A percentile compares a stretch with the other conserved stretches of the same genome.
Evolutionary conservation across 225 moss, liverwort and hornwort genomes (phyloP).

Genomic region (Lunularia cruciata): DNA sequence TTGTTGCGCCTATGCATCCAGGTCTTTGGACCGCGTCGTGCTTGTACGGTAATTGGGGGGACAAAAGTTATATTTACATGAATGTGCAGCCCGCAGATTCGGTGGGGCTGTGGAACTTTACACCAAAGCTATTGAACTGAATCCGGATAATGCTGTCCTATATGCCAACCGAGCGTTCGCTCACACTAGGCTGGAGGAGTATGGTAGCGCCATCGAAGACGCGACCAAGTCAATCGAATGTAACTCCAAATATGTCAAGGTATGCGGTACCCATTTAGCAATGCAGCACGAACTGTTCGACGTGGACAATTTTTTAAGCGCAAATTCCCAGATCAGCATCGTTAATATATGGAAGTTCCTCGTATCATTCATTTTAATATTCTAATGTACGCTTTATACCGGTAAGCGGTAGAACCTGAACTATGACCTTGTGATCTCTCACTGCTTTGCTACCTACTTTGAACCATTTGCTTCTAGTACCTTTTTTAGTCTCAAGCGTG

Average conservation of each 20-base stretch:
- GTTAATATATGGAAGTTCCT: too few species aligned
- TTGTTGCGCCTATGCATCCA: not conserved
- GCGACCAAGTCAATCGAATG: constrained; percentile 83
- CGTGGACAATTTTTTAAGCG: too few species aligned
- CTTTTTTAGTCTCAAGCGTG: too few species aligned
- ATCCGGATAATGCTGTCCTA: constrained; percentile 83
- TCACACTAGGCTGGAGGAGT: constrained; percentile 93
- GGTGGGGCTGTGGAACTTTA: constrained; percentile 78
- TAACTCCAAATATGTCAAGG: constrained; percentile 89
- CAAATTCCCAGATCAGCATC: too few species aligned
- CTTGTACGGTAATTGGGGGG: not conserved
- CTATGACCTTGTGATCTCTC: too few species aligned
- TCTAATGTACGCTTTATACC: too few species aligned
- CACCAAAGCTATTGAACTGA: constrained; percentile 73
- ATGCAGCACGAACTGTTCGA: too few species aligned
- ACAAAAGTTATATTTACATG: not conserved
- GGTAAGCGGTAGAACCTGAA: too few species aligned
- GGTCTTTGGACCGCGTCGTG: not conserved
- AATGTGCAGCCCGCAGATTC: constrained; percentile 69
- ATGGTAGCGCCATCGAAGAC: constrained; percentile 92
- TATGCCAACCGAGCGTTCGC: constrained; percentile 95
- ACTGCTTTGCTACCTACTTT: too few species aligned
- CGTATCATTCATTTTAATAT: too few species aligned
- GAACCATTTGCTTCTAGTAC: too few species aligned
- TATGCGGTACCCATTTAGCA: constrained; percentile 21